Conservation (phyloP, 176 grass and related monocot species). For the Zoysia japonica region DNA sequence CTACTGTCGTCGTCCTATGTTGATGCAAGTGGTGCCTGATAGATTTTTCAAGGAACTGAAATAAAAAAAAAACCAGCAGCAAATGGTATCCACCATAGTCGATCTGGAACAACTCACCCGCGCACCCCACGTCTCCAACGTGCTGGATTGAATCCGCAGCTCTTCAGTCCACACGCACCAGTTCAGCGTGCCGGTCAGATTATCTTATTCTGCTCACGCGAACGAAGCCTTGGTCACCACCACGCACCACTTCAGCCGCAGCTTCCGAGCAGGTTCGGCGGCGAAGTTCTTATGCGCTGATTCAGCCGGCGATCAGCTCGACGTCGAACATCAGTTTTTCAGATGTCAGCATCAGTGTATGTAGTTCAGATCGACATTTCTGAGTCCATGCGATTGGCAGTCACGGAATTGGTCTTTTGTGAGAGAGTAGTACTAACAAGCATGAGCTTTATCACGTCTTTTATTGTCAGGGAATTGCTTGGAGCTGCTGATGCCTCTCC, state of each 20-base stretch:
- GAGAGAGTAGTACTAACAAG: not conserved
- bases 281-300: not conserved
- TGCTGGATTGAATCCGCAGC: no score
- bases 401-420: not conserved
- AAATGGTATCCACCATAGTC: not conserved
- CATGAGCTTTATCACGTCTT: not conserved
- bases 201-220: no score
- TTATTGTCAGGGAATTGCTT: not conserved
- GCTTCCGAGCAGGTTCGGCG: conserved; percentile 27
- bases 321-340: conserved; percentile 18
- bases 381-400: not conserved
- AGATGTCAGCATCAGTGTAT: not conserved
- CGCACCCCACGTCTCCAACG: not conserved
- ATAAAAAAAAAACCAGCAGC: no score
- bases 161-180: no score
- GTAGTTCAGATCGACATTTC: not conserved
- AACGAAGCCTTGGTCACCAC: no score
- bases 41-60: no score
- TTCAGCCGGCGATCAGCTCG: conserved; percentile 16
- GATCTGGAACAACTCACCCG: not conserved
- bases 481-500: no score
- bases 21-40: no score
- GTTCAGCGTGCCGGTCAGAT: no score
- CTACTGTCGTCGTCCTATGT: no score
- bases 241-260: not conserved